These are phyloP conservation scores for Fagopyrum tataricum DNA, from an alignment of 148 eudicot genomes.

Conservation along the genomic window DNA sequence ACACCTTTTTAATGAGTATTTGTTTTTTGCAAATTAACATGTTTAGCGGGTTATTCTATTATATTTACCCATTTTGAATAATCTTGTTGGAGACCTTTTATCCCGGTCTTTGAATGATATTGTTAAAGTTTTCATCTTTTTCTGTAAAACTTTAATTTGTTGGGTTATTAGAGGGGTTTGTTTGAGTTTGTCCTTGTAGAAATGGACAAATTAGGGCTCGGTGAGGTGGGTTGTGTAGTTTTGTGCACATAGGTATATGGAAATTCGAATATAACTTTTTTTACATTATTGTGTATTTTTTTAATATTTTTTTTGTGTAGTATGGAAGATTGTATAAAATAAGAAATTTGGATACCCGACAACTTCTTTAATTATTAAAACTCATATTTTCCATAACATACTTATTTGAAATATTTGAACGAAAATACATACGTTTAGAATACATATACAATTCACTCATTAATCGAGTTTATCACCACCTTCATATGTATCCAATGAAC, in stretches of 20 bases:
- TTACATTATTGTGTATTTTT: background rate
- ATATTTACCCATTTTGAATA: no score
- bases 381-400: no score
- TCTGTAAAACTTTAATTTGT: background rate
- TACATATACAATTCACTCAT: background rate
- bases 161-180: background rate
- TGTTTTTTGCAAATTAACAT: no score
- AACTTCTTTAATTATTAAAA: background rate
- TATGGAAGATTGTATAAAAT: background rate
- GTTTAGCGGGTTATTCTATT: no score
- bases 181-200: background rate
- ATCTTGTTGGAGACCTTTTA: no score
- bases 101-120: background rate
- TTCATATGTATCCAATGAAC: no score
- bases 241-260: conserved; percentile 1
- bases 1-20: no score
- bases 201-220: conserved; percentile 8
- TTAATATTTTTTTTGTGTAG: background rate
- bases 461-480: no score
- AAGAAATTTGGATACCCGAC: background rate
- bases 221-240: conserved; percentile 4
- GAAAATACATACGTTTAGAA: background rate
- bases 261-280: background rate
- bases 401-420: background rate
- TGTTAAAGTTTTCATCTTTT: background rate